Evolutionary conservation across 768 basidiomycete genomes (phyloP).

Genomic region (Tricholoma matsutake): DNA sequence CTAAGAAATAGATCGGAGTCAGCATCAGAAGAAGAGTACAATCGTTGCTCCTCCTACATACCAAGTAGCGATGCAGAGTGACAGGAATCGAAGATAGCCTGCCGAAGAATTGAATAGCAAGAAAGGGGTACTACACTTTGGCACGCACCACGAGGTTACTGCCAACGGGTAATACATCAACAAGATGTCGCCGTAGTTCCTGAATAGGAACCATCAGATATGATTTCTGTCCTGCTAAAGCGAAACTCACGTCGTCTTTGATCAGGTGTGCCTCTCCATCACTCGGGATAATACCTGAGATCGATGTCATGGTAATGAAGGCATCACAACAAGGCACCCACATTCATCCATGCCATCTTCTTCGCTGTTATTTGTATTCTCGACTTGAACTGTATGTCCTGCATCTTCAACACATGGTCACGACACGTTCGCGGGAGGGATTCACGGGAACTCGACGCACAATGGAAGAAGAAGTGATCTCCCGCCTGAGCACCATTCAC

Average conservation of each 20-base stretch:
- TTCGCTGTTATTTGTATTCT: constrained; percentile 41
- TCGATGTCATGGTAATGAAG: background rate
- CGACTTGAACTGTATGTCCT: constrained; percentile 47
- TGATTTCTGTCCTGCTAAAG: background rate
- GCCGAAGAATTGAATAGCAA: background rate
- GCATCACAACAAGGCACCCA: constrained; percentile 15
- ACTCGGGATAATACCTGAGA: constrained; percentile 36
- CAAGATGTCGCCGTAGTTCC: constrained; percentile 34
- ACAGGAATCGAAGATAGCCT: constrained; percentile 38
- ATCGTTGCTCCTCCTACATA: constrained; percentile 9
- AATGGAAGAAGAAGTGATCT: constrained; percentile 58
- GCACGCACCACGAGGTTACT: constrained; percentile 33
- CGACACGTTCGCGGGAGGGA: background rate
- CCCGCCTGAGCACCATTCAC: constrained; percentile 41
- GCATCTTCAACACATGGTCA: constrained; percentile 30
- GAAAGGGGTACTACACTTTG: background rate
- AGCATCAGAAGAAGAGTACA: background rate
- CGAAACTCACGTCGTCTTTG: constrained; percentile 34
- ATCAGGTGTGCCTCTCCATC: constrained; percentile 34
- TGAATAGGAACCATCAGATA: constrained; percentile 8
- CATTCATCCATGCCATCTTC: constrained; percentile 55
- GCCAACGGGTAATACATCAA: constrained; percentile 35
- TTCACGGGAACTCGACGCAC: constrained; percentile 27
- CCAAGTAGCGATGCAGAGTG: constrained; percentile 41
- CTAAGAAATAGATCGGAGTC: too few species aligned